phyloP scores from a whole-genome alignment of 108 stramenopile genomes.

The Discostella stelligeroides region DNA sequence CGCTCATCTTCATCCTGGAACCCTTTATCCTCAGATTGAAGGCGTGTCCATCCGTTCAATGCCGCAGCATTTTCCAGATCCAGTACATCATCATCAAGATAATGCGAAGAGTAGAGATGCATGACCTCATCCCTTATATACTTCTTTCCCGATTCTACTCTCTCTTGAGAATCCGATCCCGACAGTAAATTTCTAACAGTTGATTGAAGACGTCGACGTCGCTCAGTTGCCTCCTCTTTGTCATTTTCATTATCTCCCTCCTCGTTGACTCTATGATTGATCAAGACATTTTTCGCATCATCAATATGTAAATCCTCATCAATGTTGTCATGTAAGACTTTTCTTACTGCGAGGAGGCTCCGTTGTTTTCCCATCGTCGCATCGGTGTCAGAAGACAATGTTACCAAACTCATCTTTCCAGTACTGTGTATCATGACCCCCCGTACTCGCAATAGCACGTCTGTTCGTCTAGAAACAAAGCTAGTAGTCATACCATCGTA shows the following conservation, averaged over 20 bases:
- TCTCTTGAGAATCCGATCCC: neutral
- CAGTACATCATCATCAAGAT: conserved; percentile 15
- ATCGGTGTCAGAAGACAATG: conserved; percentile 28
- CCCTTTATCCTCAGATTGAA: conserved; percentile 37
- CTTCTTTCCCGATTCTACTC: neutral
- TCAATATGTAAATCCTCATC: neutral
- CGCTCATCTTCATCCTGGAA: neutral
- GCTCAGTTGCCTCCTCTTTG: neutral
- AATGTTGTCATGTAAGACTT: neutral
- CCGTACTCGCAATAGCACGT: conserved; percentile 63
- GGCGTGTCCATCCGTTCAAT: conserved; percentile 33
- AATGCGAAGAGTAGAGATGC: conserved; percentile 37
- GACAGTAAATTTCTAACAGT: neutral
- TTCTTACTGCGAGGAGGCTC: neutral
- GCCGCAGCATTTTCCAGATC: conserved; percentile 4
- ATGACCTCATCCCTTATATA: conserved; percentile 54
- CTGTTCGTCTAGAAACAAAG: conserved; percentile 66
- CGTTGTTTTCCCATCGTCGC: neutral
- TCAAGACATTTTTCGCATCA: neutral
- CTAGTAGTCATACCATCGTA: conserved; percentile 66
- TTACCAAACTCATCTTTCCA: conserved; percentile 74
- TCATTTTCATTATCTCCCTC: neutral
- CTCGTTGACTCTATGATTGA: neutral
- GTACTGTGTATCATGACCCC: conserved; percentile 76
- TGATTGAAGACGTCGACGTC: conserved; percentile 5